Conservation (phyloP, 257 asterid genomes). For the Solanum piurae region DNA sequence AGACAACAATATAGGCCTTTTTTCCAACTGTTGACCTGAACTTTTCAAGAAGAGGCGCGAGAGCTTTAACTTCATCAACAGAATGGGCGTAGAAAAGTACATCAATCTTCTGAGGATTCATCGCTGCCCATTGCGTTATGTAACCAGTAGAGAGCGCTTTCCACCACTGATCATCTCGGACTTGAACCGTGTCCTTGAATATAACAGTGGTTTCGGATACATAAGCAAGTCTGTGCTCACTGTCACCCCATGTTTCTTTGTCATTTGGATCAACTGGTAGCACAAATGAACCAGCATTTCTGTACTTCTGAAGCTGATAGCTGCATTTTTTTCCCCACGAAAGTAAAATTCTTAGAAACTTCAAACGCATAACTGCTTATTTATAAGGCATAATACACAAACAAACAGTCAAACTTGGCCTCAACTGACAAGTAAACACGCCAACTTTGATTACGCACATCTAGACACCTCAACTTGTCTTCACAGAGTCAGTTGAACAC, state of each 20-base stretch:
- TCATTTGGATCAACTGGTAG: constrained; percentile 73
- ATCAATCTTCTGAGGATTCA: constrained; percentile 85
- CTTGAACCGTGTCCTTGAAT: constrained; percentile 80
- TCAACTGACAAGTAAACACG: background rate
- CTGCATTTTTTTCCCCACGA: constrained; percentile 25
- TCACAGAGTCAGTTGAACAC: background rate
- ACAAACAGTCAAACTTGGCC: background rate
- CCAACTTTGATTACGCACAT: background rate
- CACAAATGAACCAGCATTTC: constrained; percentile 82
- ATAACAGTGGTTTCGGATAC: constrained; percentile 91
- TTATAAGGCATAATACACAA: background rate
- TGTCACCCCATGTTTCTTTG: constrained; percentile 96
- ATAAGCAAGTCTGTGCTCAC: constrained; percentile 85
- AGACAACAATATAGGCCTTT: constrained; percentile 75
- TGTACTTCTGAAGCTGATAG: constrained; percentile 92
- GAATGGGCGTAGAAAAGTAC: constrained; percentile 89
- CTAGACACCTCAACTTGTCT: background rate
- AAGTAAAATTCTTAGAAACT: background rate
- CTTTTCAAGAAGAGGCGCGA: constrained; percentile 72
- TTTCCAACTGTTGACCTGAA: constrained; percentile 65
- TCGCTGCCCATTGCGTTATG: constrained; percentile 86
- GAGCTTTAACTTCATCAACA: constrained; percentile 55
- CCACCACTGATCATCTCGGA: constrained; percentile 97
- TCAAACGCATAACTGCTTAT: background rate
- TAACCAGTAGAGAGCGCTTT: constrained; percentile 89